phyloP scores from a whole-genome alignment of 2,329 filamentous ascomycete genomes.

The Chaetomium strumarium region DNA sequence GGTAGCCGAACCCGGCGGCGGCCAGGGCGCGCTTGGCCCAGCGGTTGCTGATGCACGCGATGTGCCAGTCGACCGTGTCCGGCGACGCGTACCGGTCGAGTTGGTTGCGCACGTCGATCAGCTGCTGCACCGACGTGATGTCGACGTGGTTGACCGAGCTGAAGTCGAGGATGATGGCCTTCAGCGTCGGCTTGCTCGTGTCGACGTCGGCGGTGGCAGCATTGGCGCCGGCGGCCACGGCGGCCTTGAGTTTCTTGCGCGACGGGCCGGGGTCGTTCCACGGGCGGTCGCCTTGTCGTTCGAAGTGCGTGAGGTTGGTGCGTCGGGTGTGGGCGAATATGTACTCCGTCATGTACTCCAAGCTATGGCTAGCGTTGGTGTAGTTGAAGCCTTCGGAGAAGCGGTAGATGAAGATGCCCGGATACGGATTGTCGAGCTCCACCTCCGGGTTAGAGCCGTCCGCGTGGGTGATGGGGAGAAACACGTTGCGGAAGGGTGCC shows the following conservation, averaged over 20 bases:
- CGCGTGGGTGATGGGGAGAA: conserved; percentile 77
- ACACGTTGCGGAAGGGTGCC: conserved; percentile 64
- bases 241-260: conserved; percentile 30
- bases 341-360: conserved; percentile 67
- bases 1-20: conserved; percentile 83
- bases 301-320: conserved; percentile 13
- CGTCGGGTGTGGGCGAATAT: conserved; percentile 56
- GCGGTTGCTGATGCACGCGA: conserved; percentile 48
- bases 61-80: conserved; percentile 45
- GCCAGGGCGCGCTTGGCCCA: conserved; percentile 61
- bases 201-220: conserved; percentile 29
- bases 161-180: conserved; percentile 53
- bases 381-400: conserved; percentile 96
- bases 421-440: conserved; percentile 73
- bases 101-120: conserved; percentile 50
- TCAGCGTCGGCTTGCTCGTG: conserved; percentile 39
- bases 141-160: conserved; percentile 52
- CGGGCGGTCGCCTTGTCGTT: conserved; percentile 39
- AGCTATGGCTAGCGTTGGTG: conserved; percentile 82
- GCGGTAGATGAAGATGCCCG: conserved; percentile 91
- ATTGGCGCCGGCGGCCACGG: conserved; percentile 27
- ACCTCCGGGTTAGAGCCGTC: conserved; percentile 88
- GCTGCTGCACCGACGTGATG: conserved; percentile 50
- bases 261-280: conserved; percentile 50
- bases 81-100: conserved; percentile 48